A percentile compares a stretch with the other conserved stretches of the same genome.
Evolutionary conservation across 2,329 filamentous ascomycete species (phyloP).

Genomic region (Rutstroemia sydowiana): DNA sequence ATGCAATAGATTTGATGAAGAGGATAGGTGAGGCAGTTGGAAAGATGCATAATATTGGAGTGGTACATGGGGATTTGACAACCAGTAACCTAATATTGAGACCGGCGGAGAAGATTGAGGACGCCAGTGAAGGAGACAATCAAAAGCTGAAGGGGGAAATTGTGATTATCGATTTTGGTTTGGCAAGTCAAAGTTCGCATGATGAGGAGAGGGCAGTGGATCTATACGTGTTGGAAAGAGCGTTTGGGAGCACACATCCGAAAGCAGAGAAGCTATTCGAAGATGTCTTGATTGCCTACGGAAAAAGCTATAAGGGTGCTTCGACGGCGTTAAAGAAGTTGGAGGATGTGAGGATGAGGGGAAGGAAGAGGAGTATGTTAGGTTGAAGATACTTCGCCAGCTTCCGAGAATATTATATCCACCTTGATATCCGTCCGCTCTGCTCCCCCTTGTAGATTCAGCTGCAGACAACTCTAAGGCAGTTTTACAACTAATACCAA

Average conservation of each 20-base stretch:
- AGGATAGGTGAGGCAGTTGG: slow-evolving; percentile 67
- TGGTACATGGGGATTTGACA: slow-evolving; percentile 92
- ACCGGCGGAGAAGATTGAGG: slow-evolving; percentile 12
- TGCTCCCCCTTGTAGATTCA: too few relatives aligned
- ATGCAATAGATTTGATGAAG: slow-evolving; percentile 56
- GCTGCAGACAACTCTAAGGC: too few relatives aligned
- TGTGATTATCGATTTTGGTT: slow-evolving; percentile 88
- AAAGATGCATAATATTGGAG: slow-evolving; percentile 70
- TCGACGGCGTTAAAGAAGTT: slow-evolving; percentile 69
- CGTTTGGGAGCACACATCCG: slow-evolving; percentile 92
- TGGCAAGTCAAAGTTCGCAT: slow-evolving; percentile 70
- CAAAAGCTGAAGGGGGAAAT: slow-evolving; percentile 60
- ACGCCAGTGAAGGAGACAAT: slow-evolving; percentile 17
- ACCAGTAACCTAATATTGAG: slow-evolving; percentile 93
- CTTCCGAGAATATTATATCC: too few relatives aligned
- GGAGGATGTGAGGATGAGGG: slow-evolving; percentile 88
- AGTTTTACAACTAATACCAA: too few relatives aligned
- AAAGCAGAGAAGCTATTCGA: slow-evolving; percentile 70
- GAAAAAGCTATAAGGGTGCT: slow-evolving; percentile 66
- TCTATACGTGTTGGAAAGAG: slow-evolving; percentile 88
- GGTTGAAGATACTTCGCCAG: too few relatives aligned
- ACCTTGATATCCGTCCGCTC: too few relatives aligned
- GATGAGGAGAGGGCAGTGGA: slow-evolving; percentile 96
- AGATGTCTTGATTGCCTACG: slow-evolving; percentile 69
- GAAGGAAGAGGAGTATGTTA: slow-evolving; percentile 83